Conservation (phyloP, 1,284 basidiomycete genomes). For the Moesziomyces sp. region DNA sequence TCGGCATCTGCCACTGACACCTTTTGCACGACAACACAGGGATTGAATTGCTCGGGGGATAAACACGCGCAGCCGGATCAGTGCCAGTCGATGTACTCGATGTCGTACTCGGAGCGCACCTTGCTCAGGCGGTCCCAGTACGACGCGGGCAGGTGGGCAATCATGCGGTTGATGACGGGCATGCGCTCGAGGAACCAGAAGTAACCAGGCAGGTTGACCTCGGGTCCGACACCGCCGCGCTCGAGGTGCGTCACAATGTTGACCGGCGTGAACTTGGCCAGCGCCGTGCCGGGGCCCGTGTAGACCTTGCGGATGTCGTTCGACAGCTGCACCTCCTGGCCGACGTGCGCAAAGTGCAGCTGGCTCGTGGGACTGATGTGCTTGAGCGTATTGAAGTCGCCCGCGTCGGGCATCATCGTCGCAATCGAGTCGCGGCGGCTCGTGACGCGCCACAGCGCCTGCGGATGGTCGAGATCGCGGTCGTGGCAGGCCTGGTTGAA, state of each 20-base stretch:
- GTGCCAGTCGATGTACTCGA: constrained; percentile 24
- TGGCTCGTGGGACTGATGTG: constrained; percentile 45
- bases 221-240: constrained; percentile 30
- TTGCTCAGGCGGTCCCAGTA: constrained; percentile 45
- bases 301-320: constrained; percentile 26
- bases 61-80: neutral
- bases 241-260: constrained; percentile 43
- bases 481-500: constrained; percentile 35
- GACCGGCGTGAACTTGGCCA: constrained; percentile 31
- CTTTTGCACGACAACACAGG: no score
- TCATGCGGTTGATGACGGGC: constrained; percentile 26
- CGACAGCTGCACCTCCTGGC: constrained; percentile 43
- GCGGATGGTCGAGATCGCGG: constrained; percentile 35
- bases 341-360: constrained; percentile 52
- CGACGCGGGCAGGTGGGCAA: constrained; percentile 35
- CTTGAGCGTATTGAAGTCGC: constrained; percentile 30
- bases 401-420: constrained; percentile 43
- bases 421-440: constrained; percentile 46
- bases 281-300: constrained; percentile 46
- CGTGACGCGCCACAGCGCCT: constrained; percentile 42
- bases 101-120: constrained; percentile 23
- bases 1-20: no score
- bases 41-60: no score
- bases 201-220: constrained; percentile 25
- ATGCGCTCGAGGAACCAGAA: constrained; percentile 21